phyloP scores from a whole-genome alignment of 83 land plant genomes.

The Larix sibirica region DNA sequence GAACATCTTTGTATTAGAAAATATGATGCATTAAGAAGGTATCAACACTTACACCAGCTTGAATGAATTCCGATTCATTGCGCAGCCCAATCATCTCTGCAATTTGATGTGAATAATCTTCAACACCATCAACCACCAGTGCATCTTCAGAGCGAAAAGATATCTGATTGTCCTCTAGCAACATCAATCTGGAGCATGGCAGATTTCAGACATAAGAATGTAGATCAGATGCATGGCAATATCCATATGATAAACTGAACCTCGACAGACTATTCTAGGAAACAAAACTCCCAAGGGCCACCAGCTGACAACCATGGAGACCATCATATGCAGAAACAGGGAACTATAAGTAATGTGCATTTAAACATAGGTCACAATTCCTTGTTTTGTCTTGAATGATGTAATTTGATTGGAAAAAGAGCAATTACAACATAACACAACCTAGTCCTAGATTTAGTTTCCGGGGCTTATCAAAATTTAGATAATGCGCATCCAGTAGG shows the following conservation, averaged over 20 bases:
- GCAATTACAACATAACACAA: not conserved
- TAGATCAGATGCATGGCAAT: not conserved
- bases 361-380: not conserved
- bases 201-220: not conserved
- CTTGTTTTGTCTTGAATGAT: not conserved
- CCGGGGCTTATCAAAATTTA: too few species aligned
- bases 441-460: not conserved
- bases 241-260: not conserved
- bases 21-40: not conserved
- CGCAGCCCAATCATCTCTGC: slow-evolving; percentile 83
- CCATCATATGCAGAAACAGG: not conserved
- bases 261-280: not conserved
- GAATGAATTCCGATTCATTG: slow-evolving; percentile 61
- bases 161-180: slow-evolving; percentile 79
- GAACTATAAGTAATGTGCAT: not conserved
- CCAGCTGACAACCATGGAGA: too few species aligned
- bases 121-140: slow-evolving; percentile 69
- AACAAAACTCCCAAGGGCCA: not conserved
- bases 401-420: not conserved
- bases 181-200: slow-evolving; percentile 53
- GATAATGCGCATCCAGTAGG: too few species aligned
- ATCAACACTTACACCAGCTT: slow-evolving; percentile 63
- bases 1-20: not conserved
- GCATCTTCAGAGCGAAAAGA: slow-evolving; percentile 68
- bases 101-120: slow-evolving; percentile 83